Conservation (phyloP, 192 early-diverging fungal genomes). For the Polychytrium aggregatum region DNA sequence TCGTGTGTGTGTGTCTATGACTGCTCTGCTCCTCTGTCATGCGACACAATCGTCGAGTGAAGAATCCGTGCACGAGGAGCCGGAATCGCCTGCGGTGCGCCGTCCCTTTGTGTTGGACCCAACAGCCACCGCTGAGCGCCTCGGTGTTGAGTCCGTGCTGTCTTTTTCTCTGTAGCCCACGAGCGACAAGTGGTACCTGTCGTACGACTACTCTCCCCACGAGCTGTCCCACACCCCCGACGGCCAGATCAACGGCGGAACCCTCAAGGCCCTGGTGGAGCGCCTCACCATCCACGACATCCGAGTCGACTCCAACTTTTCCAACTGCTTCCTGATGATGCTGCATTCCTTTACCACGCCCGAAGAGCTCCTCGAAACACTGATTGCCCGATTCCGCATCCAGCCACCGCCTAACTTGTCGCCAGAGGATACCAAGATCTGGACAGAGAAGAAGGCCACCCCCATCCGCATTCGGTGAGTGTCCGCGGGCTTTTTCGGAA, state of each 20-base stretch:
- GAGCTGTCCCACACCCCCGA: slow-evolving; percentile 80
- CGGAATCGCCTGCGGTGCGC: too few relatives aligned
- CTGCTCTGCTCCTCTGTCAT: too few relatives aligned
- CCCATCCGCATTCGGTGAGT: slow-evolving; percentile 60
- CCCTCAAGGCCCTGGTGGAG: slow-evolving; percentile 72
- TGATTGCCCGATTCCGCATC: slow-evolving; percentile 67
- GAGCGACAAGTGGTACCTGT: too few relatives aligned
- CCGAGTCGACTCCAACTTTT: slow-evolving; percentile 62
- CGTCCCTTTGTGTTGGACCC: too few relatives aligned
- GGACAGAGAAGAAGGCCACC: slow-evolving; percentile 79
- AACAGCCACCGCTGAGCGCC: too few relatives aligned
- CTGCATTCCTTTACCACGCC: slow-evolving; percentile 80
- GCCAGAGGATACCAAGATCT: slow-evolving; percentile 51
- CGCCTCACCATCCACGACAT: slow-evolving; percentile 83
- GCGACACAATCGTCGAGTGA: too few relatives aligned
- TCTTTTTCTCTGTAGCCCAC: too few relatives aligned
- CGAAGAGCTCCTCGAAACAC: slow-evolving; percentile 53
- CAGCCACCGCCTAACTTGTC: slow-evolving; percentile 55
- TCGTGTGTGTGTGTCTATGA: too few relatives aligned
- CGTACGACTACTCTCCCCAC: slow-evolving; percentile 59
- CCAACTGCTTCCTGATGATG: slow-evolving; percentile 75
- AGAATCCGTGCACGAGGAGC: too few relatives aligned
- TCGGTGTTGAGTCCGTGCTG: too few relatives aligned
- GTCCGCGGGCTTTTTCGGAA: too few relatives aligned
- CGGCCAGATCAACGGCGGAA: slow-evolving; percentile 82